Evolutionary conservation across 805 yeast genomes (phyloP).

Genomic region (Ogataea wickerhamii): DNA sequence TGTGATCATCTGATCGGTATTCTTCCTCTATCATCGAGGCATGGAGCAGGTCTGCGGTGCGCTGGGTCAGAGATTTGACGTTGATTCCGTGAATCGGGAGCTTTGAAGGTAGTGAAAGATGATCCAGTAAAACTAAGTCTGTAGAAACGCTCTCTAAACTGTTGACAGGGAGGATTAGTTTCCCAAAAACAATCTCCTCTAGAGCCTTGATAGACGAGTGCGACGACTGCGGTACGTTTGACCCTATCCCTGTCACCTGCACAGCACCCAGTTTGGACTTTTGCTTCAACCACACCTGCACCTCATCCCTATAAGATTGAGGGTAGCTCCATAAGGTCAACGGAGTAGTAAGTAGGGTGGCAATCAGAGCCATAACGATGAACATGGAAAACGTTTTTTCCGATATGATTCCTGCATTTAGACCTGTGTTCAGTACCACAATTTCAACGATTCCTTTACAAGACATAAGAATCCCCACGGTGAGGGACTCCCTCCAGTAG

Average conservation of each 20-base stretch:
- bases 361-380: constrained; percentile 74
- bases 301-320: constrained; percentile 50
- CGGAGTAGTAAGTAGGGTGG: constrained; percentile 80
- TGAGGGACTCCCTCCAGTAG: constrained; percentile 66
- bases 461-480: constrained; percentile 81
- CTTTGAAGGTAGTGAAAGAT: constrained; percentile 22
- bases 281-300: constrained; percentile 30
- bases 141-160: constrained; percentile 29
- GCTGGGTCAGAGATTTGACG: constrained; percentile 55
- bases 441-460: constrained; percentile 88
- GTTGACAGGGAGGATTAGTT: constrained; percentile 25
- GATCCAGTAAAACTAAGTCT: constrained; percentile 28
- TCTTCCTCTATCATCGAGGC: constrained; percentile 44
- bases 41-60: constrained; percentile 67
- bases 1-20: constrained; percentile 23
- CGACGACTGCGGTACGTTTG: constrained; percentile 25
- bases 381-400: constrained; percentile 73
- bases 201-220: constrained; percentile 26
- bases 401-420: constrained; percentile 64
- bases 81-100: constrained; percentile 48
- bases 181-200: constrained; percentile 19
- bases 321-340: constrained; percentile 63
- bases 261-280: constrained; percentile 15
- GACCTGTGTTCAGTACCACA: constrained; percentile 71
- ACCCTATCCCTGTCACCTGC: constrained; percentile 24